phyloP scores from a whole-genome alignment of 2,329 filamentous ascomycete species.

The Monosporascus sp. region DNA sequence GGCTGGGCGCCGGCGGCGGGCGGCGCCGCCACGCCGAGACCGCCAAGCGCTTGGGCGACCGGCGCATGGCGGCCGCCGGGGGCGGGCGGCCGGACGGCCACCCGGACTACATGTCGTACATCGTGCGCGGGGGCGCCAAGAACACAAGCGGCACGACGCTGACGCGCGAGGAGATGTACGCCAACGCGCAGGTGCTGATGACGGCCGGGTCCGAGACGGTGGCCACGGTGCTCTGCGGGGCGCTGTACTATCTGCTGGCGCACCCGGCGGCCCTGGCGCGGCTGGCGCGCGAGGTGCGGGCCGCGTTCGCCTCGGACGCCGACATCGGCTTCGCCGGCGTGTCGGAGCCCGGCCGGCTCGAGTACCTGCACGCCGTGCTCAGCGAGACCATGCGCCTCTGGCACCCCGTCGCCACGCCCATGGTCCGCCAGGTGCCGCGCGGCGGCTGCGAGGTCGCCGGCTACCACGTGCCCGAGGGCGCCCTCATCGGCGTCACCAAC shows the following conservation, averaged over 20 bases:
- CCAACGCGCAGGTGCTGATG: constrained; percentile 13
- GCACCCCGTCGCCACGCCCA: constrained; percentile 12
- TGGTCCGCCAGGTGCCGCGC: constrained; percentile 8
- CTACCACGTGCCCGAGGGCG: constrained; percentile 12
- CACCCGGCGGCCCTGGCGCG: constrained; percentile 6
- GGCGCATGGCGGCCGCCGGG: constrained; percentile 9
- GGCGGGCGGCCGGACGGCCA: constrained; percentile 11
- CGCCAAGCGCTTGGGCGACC: constrained; percentile 9
- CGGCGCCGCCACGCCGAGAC: constrained; percentile 4
- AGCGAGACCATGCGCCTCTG: constrained; percentile 14
- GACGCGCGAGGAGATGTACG: constrained; percentile 14
- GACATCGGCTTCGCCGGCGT: constrained; percentile 9
- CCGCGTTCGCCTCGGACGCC: constrained; percentile 8
- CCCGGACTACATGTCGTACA: constrained; percentile 14
- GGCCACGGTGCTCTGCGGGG: constrained; percentile 9
- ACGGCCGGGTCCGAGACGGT: constrained; percentile 14
- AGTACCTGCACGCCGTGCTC: constrained; percentile 11
- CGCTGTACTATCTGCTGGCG: constrained; percentile 9
- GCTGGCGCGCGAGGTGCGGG: constrained; percentile 7
- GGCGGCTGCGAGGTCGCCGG: constrained; percentile 11
- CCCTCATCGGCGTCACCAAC: constrained; percentile 12
- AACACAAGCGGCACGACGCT: constrained; percentile 5
- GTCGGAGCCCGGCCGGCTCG: background rate
- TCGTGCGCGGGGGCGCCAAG: constrained; percentile 7
- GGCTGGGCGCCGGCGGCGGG: background rate